These are phyloP conservation scores for Penicillium sp. DNA, from an alignment of 2,329 filamentous ascomycete genomes.

Conservation along the genomic window DNA sequence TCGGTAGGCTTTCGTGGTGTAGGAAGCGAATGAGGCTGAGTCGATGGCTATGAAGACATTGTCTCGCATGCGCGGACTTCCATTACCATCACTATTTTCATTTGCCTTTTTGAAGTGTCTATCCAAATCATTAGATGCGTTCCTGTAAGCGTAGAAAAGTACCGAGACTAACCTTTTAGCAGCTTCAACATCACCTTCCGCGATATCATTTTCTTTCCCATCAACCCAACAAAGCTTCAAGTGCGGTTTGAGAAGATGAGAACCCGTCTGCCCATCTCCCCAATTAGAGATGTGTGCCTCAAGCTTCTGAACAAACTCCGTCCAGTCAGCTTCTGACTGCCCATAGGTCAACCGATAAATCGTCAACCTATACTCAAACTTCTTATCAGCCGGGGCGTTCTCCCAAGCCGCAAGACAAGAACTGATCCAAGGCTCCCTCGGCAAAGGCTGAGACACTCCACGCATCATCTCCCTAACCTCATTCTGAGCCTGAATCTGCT, in stretches of 20 bases:
- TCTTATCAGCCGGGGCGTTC: background rate
- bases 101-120: background rate
- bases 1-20: constrained; percentile 10
- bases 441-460: constrained; percentile 9
- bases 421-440: constrained; percentile 22
- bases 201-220: constrained; percentile 20
- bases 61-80: background rate
- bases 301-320: constrained; percentile 18
- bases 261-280: constrained; percentile 23
- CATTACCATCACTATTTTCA: background rate
- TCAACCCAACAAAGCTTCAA: constrained; percentile 30
- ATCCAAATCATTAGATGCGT: background rate
- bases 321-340: constrained; percentile 24
- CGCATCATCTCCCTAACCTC: constrained; percentile 13
- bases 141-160: background rate
- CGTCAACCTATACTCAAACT: constrained; percentile 12
- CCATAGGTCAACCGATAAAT: constrained; percentile 28
- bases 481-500: constrained; percentile 12
- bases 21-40: constrained; percentile 15
- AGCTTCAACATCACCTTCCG: constrained; percentile 14
- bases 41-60: constrained; percentile 20
- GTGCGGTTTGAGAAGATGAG: constrained; percentile 17
- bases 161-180: constrained; percentile 6
- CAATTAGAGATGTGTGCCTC: constrained; percentile 25
- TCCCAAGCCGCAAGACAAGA: background rate